Base-by-base conservation (phyloP, 2,329 filamentous ascomycete genomes). In the Penicillium sp. region DNA sequence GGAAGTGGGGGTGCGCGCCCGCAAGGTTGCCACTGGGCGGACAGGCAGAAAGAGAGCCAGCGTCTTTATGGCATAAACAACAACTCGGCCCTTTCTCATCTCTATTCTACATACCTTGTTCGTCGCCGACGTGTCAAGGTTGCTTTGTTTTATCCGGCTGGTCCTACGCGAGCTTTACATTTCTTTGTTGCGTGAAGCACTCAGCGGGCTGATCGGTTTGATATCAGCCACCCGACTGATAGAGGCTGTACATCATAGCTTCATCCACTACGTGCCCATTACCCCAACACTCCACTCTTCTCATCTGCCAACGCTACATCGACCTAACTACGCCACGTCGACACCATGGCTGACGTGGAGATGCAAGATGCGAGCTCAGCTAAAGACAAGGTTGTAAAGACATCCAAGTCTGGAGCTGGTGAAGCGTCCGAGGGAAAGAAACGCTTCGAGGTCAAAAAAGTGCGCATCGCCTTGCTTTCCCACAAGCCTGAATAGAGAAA, bases 401-500 rank as follows among this genome's bases (percentile, higher is more conserved):
- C 81, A 43, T 68, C 75, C 18, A 82, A 81, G 62, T 71, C 74
- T 58, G 83, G 82, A 55, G 75, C 71, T 40, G 63, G 66, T 38
- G 79, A 82, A 59, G 75, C 74, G 46, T 70, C 66, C 38, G 89
- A 93, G 63, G 84, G 79, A 52, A 97, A 95, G 84, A 96, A 97
- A 81, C 89, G 90, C 63, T 99, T 99, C 64, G 94, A 99, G 73
- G 93, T 99, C 61, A 99, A 99, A 79, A 99, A 99, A 88, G 94
- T 95, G 74, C 60, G 73, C 52, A 23, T 26, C 42, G 59, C 61
- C 12, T 49, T 53, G 35, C 54, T 47, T 60, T 65, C 47, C 60
- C 12, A 47, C 23, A 9, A 30, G n/a, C n/a, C n/a, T n/a, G n/a
- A n/a, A 6, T 21, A 24, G 1, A 28, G 4, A 26, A 47, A 20